Base-by-base conservation (phyloP, 495 filamentous ascomycete species). In the Xylaria sp. region DNA sequence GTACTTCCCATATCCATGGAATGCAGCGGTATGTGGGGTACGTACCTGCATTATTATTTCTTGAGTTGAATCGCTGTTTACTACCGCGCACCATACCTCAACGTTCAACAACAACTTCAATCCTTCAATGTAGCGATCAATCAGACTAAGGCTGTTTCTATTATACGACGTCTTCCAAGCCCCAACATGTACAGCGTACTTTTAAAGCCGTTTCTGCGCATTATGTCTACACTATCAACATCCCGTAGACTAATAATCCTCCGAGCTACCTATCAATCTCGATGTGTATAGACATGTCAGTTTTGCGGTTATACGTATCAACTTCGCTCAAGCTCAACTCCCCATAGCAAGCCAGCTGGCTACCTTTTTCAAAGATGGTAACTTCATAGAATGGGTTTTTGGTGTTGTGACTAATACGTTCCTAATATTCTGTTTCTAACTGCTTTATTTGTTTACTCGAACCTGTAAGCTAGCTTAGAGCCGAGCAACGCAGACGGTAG, bases 401-500 rank as follows among this genome's bases (percentile, higher is more conserved):
- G 5, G 24, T 55, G 52, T 55, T 55, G 52, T 52, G 14, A 31
- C 52, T 31, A 3, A 12, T 52, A n/a, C 12, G 9, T n/a, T 21
- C 12, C 29, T 29, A 35, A 58, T 19, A 37, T 59, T 3, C 57
- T 59, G 8, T 15, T 29, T 53, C 12, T 17, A n/a, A 35, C 8
- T 59, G 31, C 61, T 33, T n/a, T 46, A 41, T 48, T 64, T 64
- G 17, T 48, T 64, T 46, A 64, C 61, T 31, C 9, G 33, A 15
- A 7, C 24, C 15, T 31, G 11, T 43, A 19, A 40, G 41, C 24
- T 17, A 35, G 26, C 40, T 11, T 17, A 15, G 5, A 33, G 15
- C 61, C 21, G 37, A 48, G 15, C 35, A 62, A 62, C 35, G 12
- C 57, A 11, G 31, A 59, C 37, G 5, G 29, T 37, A n/a, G 19